Evolutionary conservation across 768 basidiomycete species (phyloP).

Genomic region (Punctularia strigosozonata): DNA sequence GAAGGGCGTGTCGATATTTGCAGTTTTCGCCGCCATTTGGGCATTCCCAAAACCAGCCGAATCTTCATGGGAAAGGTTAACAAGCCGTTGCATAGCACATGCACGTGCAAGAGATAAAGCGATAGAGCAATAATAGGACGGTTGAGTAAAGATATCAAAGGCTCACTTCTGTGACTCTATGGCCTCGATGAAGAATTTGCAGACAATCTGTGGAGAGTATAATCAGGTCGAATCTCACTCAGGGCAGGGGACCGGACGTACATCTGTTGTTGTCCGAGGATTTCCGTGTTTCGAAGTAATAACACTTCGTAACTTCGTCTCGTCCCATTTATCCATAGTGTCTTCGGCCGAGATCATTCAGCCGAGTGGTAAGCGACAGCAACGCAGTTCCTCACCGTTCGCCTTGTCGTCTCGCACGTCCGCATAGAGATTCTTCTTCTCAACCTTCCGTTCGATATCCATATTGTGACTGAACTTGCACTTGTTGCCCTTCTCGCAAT

Average conservation of each 20-base stretch:
- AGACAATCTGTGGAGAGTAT: too few relatives aligned
- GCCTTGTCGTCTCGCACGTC: slow-evolving; percentile 77
- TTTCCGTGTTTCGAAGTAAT: slow-evolving; percentile 83
- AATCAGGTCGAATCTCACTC: too few relatives aligned
- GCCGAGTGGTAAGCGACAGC: too few relatives aligned
- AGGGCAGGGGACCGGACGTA: slow-evolving; percentile 22
- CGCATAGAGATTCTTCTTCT: slow-evolving; percentile 92
- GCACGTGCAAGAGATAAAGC: not conserved
- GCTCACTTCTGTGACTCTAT: slow-evolving; percentile 82
- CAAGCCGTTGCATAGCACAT: too few relatives aligned
- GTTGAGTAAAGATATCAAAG: not conserved
- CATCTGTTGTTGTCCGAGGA: slow-evolving; percentile 86
- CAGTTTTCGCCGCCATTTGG: slow-evolving; percentile 73
- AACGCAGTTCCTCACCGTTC: slow-evolving; percentile 55
- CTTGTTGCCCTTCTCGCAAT: slow-evolving; percentile 87
- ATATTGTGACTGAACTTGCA: slow-evolving; percentile 97
- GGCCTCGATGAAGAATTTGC: slow-evolving; percentile 94
- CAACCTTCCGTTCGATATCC: slow-evolving; percentile 80
- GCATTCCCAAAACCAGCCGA: slow-evolving; percentile 96
- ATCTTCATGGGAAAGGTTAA: too few relatives aligned
- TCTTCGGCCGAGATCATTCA: too few relatives aligned
- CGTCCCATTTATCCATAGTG: slow-evolving; percentile 97
- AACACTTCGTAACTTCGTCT: slow-evolving; percentile 84
- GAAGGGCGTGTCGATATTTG: slow-evolving; percentile 91
- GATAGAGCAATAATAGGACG: not conserved